phyloP scores from a whole-genome alignment of 441 rosid species.

The Mallotus repandus region DNA sequence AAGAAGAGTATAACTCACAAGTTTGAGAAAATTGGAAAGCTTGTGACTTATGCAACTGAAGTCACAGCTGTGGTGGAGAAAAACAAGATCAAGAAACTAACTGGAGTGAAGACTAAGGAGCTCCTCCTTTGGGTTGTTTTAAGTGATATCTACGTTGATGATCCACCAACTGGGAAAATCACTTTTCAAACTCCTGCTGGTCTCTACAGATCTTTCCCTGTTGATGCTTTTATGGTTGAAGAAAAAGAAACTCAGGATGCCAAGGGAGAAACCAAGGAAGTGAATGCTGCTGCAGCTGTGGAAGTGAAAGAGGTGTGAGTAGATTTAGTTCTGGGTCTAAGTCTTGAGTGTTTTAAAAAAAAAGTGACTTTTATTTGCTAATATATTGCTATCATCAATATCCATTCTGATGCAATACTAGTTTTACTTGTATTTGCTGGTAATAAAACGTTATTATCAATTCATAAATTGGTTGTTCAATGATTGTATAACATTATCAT shows the following conservation, averaged over 20 bases:
- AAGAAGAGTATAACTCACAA: conserved; percentile 77
- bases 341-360: background rate
- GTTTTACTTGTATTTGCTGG: background rate
- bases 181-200: conserved; percentile 63
- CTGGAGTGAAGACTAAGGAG: conserved; percentile 92
- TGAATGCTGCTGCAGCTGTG: conserved; percentile 31
- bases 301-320: conserved; percentile 34
- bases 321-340: background rate
- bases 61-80: conserved; percentile 66
- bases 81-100: conserved; percentile 81
- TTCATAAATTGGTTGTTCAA: background rate
- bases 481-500: background rate
- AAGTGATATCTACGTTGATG: conserved; percentile 59
- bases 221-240: conserved; percentile 50
- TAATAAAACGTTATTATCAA: conserved; percentile 16
- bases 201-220: conserved; percentile 54
- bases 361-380: background rate
- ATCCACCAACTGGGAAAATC: conserved; percentile 51
- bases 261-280: conserved; percentile 8
- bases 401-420: background rate
- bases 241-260: conserved; percentile 29
- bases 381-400: background rate
- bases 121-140: conserved; percentile 73
- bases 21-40: conserved; percentile 69
- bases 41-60: conserved; percentile 56